Percentiles rank a stretch among this genome's conserved stretches.
Conservation (phyloP, 108 stramenopile genomes). For the Skeletonema grethae region DNA sequence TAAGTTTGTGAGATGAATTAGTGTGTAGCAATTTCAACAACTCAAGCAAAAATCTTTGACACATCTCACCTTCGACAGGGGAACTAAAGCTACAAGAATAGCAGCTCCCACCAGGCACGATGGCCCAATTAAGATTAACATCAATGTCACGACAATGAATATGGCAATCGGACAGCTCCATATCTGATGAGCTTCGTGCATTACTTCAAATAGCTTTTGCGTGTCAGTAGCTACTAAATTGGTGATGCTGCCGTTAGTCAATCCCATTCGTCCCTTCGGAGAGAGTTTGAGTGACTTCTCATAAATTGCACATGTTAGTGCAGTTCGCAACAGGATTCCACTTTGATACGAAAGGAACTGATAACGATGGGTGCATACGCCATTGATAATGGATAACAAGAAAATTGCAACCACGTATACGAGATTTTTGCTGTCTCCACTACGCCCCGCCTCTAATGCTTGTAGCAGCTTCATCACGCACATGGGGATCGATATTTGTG, state of each 20-base stretch:
- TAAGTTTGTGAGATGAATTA: too few species aligned
- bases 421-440: slow-evolving; percentile 32
- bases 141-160: slow-evolving; percentile 57
- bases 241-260: slow-evolving; percentile 67
- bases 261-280: slow-evolving; percentile 49
- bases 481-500: slow-evolving; percentile 65
- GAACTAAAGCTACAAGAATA: slow-evolving; percentile 59
- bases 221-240: slow-evolving; percentile 77
- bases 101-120: slow-evolving; percentile 64
- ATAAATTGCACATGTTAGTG: slow-evolving; percentile 62
- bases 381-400: slow-evolving; percentile 48
- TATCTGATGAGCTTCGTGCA: slow-evolving; percentile 66
- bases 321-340: slow-evolving; percentile 57
- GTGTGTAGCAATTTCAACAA: too few species aligned
- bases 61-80: slow-evolving; percentile 44
- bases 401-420: slow-evolving; percentile 51
- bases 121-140: slow-evolving; percentile 59
- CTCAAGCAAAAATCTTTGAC: too few species aligned
- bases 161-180: slow-evolving; percentile 78
- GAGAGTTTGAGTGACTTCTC: slow-evolving; percentile 55
- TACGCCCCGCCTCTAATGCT: slow-evolving; percentile 51
- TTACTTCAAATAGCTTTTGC: slow-evolving; percentile 79
- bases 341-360: slow-evolving; percentile 61
- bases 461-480: slow-evolving; percentile 60
- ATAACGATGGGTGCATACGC: slow-evolving; percentile 64